Evolutionary conservation across 768 basidiomycete species (phyloP), one percentile per base, ranked within the genome.

Genomic region (Xerocomellus dryophilus): DNA sequence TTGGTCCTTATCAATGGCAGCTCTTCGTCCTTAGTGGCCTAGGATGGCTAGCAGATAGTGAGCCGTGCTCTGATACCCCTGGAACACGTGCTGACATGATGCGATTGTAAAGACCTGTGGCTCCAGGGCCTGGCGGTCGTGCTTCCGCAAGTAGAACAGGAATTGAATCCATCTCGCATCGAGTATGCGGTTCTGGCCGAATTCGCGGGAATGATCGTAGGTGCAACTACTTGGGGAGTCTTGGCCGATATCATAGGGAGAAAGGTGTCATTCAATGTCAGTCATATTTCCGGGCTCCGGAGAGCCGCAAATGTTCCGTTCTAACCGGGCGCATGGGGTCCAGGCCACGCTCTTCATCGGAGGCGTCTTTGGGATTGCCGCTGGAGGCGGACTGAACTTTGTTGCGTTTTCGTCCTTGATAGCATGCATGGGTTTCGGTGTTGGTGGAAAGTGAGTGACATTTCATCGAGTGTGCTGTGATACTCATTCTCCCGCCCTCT

Each of bases 31-130:
- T 81, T 15, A 70, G 75, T 47, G 79, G 78, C 50, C 61, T 80
- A 6, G 78, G 79, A 51, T 80, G 79, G 78, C 57, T 76, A 42
- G 77, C 76, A 47, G 79, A 79, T 59, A 78, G 79, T 81, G 39
- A 57, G 75, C 36, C 18, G 35, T 36, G 23, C 34, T 27, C 43
- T 47, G 36, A 36, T 40, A 20, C 21, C 48, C 50, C 57, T 70
- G 75, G 40, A 41, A 50, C 60, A 59, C 54, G 50, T 64, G 62
- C 7, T 59, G 25, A 58, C 14, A 17, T 42, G 47, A 45, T 7
- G n/a, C 15, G 6, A 32, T 2, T 15, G 14, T 7, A 34, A 38
- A 68, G 66, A 68, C 18, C 11, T 68, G 52, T 79, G 77, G 77
- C 67, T 80, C 7, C 78, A 79, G 58, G 78, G 76, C 2, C 71